Evolutionary conservation across 1,139 yeast genomes (phyloP), one percentile per base, ranked within the genome.

Genomic region (Candida albicans): DNA sequence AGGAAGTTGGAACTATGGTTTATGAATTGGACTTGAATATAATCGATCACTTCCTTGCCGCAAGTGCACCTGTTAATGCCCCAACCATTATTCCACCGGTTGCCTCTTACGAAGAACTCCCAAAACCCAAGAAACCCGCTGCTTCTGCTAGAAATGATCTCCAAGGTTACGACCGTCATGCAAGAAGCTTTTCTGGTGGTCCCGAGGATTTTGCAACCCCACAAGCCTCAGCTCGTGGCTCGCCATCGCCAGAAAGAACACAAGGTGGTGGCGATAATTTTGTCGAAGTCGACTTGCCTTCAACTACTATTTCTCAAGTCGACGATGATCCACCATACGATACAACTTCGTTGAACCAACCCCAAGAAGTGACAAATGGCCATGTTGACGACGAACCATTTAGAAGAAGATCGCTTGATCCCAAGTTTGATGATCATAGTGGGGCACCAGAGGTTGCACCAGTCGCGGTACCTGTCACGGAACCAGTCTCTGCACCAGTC

Each of bases 1-100:
- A 76, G 41, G 73, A 64, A 43, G 50, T 59, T 31, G 79, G 81
- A 31, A 83, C 93, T 3, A 77, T 84, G 63, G 66, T 86, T 38
- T 84, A 78, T 54, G 82, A 81, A 49, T 73, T 85, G 53, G 89
- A 85, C 53, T 57, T 84, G 36, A 58, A 55, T 4, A 37, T 57
- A 12, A 57, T 77, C 24, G 73, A 68, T 32, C 57, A 61, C 25
- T 70, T 64, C 47, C 64, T 69, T 43, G 45, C 62, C 48, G 29
- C 39, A 24, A 18, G 40, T 11, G 53, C 53, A 28, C 9, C 31
- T 10, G 31, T 8, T 25, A 27, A 50, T 50, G 12, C 39, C 8
- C 26, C 41, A 5, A 28, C 35, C 9, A 9, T 26, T 3, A 9
- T 13, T 37, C 22, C 35, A 13, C 29, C 15, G 4, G 34, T 12